Conservation (phyloP, 768 basidiomycete genomes). For the Bullera alba region DNA sequence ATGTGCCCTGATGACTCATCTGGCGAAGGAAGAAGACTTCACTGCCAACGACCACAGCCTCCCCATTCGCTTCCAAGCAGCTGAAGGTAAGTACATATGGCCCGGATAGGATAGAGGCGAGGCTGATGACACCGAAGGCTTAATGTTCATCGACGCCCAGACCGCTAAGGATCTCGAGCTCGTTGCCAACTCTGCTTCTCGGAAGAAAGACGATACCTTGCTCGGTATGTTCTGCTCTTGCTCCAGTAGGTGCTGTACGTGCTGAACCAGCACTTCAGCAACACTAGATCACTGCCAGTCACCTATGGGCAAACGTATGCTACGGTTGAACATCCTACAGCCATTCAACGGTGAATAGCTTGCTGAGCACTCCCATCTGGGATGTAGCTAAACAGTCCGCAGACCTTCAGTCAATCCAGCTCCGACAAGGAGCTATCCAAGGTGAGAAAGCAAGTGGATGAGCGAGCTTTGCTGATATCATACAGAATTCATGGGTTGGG, state of each 20-base stretch:
- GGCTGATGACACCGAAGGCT: conserved; percentile 50
- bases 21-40: not conserved
- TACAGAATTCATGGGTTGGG: no score
- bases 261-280: conserved; percentile 24
- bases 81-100: not conserved
- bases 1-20: not conserved
- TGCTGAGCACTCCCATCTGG: no score
- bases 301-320: conserved; percentile 76
- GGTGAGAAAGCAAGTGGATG: no score
- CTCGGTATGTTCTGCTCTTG: conserved; percentile 55
- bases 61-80: not conserved
- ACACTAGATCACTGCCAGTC: conserved; percentile 69
- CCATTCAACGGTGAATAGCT: conserved; percentile 66
- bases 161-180: conserved; percentile 84
- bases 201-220: conserved; percentile 64
- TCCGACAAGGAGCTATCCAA: no score
- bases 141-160: conserved; percentile 89
- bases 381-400: no score
- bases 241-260: no score
- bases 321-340: conserved; percentile 72
- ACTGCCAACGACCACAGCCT: not conserved
- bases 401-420: no score
- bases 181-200: conserved; percentile 60
- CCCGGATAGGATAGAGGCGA: not conserved
- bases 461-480: no score